Evolutionary conservation across 2,329 filamentous ascomycete species (phyloP).

Genomic region (Acrodontium crateriforme): DNA sequence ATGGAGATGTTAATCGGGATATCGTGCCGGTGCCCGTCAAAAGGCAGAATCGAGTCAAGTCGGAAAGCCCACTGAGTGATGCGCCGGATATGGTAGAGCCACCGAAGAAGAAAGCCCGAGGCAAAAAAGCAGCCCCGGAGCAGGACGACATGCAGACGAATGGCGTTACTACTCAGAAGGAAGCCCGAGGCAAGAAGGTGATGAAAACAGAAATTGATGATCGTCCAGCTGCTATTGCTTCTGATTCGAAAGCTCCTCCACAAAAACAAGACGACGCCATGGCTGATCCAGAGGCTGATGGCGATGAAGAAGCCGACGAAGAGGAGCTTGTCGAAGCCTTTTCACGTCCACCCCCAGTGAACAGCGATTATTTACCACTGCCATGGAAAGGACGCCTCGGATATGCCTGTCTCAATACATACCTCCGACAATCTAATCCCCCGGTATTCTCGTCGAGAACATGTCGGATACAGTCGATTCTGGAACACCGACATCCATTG

Average conservation of each 20-base stretch:
- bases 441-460: constrained; percentile 85
- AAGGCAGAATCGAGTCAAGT: constrained; percentile 7
- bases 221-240: constrained; percentile 8
- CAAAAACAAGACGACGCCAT: constrained; percentile 10
- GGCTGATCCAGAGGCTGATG: constrained; percentile 41
- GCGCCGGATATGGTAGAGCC: constrained; percentile 20
- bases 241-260: constrained; percentile 18
- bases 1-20: constrained; percentile 22
- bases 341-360: constrained; percentile 58
- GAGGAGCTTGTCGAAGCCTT: constrained; percentile 46
- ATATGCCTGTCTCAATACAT: constrained; percentile 89
- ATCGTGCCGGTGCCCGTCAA: constrained; percentile 17
- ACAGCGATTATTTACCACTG: constrained; percentile 70
- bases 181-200: constrained; percentile 4
- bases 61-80: constrained; percentile 23
- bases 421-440: constrained; percentile 66
- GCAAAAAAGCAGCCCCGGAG: constrained; percentile 8
- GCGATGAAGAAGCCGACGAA: constrained; percentile 37
- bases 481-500: constrained; percentile 77
- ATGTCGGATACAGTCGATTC: constrained; percentile 76
- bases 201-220: constrained; percentile 7
- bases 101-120: constrained; percentile 13
- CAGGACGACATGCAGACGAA: constrained; percentile 2
- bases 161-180: not conserved
- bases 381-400: constrained; percentile 84